Evolutionary conservation across 2,329 filamentous ascomycete species (phyloP), one percentile per base, ranked within the genome.

Genomic region (Calonectria naviculata): DNA sequence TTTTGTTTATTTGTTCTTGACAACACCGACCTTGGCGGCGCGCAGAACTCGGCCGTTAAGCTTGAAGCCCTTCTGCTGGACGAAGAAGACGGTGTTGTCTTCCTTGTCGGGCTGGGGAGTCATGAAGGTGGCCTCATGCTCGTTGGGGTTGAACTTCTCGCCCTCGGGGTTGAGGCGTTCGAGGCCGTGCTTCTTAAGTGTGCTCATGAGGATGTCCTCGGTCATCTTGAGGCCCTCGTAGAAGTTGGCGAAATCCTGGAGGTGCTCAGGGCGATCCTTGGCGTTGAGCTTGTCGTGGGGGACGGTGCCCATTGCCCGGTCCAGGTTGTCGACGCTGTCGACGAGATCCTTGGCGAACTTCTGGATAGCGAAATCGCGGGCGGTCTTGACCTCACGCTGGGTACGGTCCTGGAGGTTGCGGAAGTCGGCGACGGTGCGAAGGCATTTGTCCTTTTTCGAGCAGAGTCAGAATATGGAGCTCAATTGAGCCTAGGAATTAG

Each of bases 361-460:
- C 83, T 98, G 95, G 80, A 99, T 97, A 80, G 96, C 97, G 79
- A 98, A 99, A 85, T 97, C 94, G 78, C 93, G 93, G 24, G 96
- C 94, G 24, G 90, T 86, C 84, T 97, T 94, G 83, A 97, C 93
- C 78, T 99, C 97, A 81, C 97, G 95, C 83, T 93, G 90, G 49
- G 95, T 97, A 81, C 97, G 94, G 81, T 98, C 95, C 87, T 98
- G 96, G 63, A 99, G 93, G 87, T 98, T 99, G 83, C 95, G 95
- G 90, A 97, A 98, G 80, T 99, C 97, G 85, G 97, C 97, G 75
- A 98, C 92, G 67, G 94, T 93, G 82, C 97, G 96, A 74, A 98
- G 90, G 85, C 95, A 97, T 87, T 95, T 97, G 86, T 98, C 97
- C 97, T 98, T 71, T 71, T 67, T 54, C 28, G 49, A 47, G 41